A percentile compares a stretch with the other conserved stretches of the same genome.
These are phyloP conservation scores for Euphorbia pulcherrima DNA, from an alignment of 345 rosid species.

Conservation along the genomic window DNA sequence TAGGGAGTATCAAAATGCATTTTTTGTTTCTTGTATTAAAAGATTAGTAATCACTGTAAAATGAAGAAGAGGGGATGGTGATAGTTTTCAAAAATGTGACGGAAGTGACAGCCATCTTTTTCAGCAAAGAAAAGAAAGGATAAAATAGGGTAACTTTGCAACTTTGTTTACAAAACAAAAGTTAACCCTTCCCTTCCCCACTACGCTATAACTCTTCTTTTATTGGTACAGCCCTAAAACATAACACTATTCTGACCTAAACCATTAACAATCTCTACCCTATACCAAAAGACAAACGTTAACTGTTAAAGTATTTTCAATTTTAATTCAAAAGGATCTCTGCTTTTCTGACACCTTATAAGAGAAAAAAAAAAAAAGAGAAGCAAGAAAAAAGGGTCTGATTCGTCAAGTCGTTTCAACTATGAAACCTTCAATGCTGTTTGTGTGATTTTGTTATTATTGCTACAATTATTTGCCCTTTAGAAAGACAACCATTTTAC, in stretches of 20 bases:
- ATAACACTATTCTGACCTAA: too few relatives aligned
- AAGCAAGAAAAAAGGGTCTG: slow-evolving; percentile 19
- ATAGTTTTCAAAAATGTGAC: slow-evolving; percentile 29
- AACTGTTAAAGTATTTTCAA: slow-evolving; percentile 1
- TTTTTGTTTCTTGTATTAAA: too few relatives aligned
- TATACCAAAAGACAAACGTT: slow-evolving; percentile 25
- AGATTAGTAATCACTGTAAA: too few relatives aligned
- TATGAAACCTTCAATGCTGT: slow-evolving; percentile 4
- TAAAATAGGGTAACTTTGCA: slow-evolving; percentile 17
- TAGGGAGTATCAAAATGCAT: too few relatives aligned
- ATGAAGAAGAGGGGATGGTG: slow-evolving; percentile 26
- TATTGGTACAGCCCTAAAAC: too few relatives aligned
- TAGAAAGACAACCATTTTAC: not conserved
- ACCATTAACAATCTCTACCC: not conserved
- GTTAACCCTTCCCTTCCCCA: too few relatives aligned
- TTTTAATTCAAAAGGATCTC: slow-evolving; percentile 29
- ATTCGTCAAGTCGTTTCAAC: slow-evolving; percentile 38
- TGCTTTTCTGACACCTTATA: slow-evolving; percentile 43
- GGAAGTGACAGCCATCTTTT: slow-evolving; percentile 27
- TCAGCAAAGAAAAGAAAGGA: slow-evolving; percentile 28
- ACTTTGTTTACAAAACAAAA: not conserved
- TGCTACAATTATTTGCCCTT: slow-evolving; percentile 5
- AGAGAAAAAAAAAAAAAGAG: not conserved
- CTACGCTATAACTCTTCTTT: too few relatives aligned
- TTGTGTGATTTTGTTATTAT: slow-evolving; percentile 9